Conservation (phyloP, 441 rosid genomes). For the Pelargonium citronellum region DNA sequence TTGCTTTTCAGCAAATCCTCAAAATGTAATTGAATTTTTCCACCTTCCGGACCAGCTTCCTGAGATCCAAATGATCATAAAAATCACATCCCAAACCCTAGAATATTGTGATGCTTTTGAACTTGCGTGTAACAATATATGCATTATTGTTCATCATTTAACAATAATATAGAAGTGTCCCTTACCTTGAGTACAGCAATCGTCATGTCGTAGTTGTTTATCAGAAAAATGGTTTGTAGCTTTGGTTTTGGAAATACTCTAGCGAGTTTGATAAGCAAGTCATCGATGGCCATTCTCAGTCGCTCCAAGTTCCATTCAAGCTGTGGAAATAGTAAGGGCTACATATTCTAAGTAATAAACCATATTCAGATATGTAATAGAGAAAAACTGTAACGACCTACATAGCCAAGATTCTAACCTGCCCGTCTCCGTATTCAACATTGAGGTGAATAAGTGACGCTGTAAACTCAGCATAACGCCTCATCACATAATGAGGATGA, state of each 20-base stretch:
- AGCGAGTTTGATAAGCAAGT: slow-evolving; percentile 83
- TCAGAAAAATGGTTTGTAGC: slow-evolving; percentile 79
- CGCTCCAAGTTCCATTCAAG: slow-evolving; percentile 94
- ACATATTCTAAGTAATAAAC: slow-evolving; percentile 7
- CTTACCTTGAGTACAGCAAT: slow-evolving; percentile 78
- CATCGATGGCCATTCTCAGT: slow-evolving; percentile 91
- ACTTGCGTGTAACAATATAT: neutral
- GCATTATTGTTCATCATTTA: neutral
- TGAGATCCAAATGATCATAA: slow-evolving; percentile 32
- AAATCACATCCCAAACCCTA: slow-evolving; percentile 3
- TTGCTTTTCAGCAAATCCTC: slow-evolving; percentile 90
- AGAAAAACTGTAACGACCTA: neutral
- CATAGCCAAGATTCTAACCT: slow-evolving; percentile 42
- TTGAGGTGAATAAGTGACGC: slow-evolving; percentile 96
- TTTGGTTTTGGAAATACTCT: slow-evolving; percentile 64
- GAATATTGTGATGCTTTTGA: neutral
- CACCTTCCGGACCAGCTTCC: slow-evolving; percentile 97
- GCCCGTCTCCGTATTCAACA: slow-evolving; percentile 94
- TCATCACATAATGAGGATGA: slow-evolving; percentile 99
- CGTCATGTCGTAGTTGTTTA: slow-evolving; percentile 96
- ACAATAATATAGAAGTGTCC: slow-evolving; percentile 2
- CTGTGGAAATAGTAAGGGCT: slow-evolving; percentile 40
- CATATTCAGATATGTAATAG: neutral
- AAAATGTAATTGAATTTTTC: slow-evolving; percentile 86
- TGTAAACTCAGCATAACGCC: slow-evolving; percentile 98